Conservation (phyloP, 2,329 filamentous ascomycete genomes). For the Plectosphaerella plurivora region DNA sequence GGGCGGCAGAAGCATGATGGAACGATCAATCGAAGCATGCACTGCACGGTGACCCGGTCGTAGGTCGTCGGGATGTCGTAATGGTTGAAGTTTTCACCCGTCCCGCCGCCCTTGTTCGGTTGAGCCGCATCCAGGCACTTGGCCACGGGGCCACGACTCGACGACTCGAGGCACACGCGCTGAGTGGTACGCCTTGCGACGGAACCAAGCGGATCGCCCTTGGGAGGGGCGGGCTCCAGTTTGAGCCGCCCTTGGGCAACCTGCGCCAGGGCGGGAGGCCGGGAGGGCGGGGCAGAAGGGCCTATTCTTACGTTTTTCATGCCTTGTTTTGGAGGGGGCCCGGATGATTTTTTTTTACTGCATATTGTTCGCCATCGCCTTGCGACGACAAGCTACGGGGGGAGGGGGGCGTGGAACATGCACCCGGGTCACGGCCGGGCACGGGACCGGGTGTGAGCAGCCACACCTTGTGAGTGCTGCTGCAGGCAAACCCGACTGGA, state of each 20-base stretch:
- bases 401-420: too few species aligned
- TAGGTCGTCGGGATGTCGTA: not conserved
- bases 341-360: not conserved
- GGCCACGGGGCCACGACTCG: too few species aligned
- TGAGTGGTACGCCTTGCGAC: conserved; percentile 7
- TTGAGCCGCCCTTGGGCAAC: not conserved
- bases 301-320: not conserved
- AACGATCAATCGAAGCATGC: not conserved
- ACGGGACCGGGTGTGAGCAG: too few species aligned
- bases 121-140: not conserved
- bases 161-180: not conserved
- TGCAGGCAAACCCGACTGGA: not conserved
- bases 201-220: conserved; percentile 10
- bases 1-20: not conserved
- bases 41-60: not conserved
- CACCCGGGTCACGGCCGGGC: too few species aligned
- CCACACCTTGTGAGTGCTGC: too few species aligned
- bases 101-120: not conserved
- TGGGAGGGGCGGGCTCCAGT: not conserved
- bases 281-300: not conserved
- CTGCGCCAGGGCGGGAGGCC: too few species aligned
- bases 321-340: not conserved
- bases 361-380: not conserved
- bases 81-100: not conserved
- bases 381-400: not conserved